phyloP scores from a whole-genome alignment of 768 basidiomycete species.

The Solioccasus polychromus region DNA sequence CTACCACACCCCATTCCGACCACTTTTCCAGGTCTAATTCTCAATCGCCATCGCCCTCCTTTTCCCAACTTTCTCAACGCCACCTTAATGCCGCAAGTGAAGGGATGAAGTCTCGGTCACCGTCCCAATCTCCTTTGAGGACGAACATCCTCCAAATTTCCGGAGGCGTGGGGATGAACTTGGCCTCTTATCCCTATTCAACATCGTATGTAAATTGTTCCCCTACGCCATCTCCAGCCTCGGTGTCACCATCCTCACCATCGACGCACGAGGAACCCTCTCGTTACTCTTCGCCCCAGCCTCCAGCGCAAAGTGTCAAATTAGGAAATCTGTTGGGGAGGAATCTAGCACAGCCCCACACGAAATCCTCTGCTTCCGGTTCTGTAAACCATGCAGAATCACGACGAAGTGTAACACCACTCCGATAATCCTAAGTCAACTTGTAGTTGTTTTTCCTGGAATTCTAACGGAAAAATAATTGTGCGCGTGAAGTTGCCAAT shows the following conservation, averaged over 20 bases:
- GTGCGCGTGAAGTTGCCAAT: constrained; percentile 1
- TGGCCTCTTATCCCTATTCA: constrained; percentile 13
- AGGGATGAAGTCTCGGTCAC: constrained; percentile 29
- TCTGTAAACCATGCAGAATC: constrained; percentile 20
- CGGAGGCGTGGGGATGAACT: constrained; percentile 13
- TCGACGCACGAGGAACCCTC: constrained; percentile 15
- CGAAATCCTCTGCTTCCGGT: constrained; percentile 10
- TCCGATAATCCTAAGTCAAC: constrained; percentile 14
- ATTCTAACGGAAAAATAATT: constrained; percentile 1
- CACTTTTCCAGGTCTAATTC: constrained; percentile 15
- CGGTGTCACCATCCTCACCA: constrained; percentile 47
- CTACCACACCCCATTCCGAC: constrained; percentile 37
- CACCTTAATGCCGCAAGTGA: constrained; percentile 21
- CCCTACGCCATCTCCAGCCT: constrained; percentile 57
- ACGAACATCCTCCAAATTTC: constrained; percentile 17
- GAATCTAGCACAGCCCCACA: constrained; percentile 11
- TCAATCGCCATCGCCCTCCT: constrained; percentile 9
- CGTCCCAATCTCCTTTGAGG: constrained; percentile 31
- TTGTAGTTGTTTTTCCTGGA: constrained; percentile 1
- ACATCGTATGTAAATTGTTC: constrained; percentile 48
- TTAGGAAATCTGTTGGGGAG: constrained; percentile 17
- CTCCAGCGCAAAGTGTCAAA: constrained; percentile 13
- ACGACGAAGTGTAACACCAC: constrained; percentile 23
- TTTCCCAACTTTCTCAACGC: constrained; percentile 24
- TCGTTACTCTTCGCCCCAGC: constrained; percentile 22